These are phyloP conservation scores for Lachnellula arida DNA, from an alignment of 2,329 filamentous ascomycete genomes.

Conservation along the genomic window DNA sequence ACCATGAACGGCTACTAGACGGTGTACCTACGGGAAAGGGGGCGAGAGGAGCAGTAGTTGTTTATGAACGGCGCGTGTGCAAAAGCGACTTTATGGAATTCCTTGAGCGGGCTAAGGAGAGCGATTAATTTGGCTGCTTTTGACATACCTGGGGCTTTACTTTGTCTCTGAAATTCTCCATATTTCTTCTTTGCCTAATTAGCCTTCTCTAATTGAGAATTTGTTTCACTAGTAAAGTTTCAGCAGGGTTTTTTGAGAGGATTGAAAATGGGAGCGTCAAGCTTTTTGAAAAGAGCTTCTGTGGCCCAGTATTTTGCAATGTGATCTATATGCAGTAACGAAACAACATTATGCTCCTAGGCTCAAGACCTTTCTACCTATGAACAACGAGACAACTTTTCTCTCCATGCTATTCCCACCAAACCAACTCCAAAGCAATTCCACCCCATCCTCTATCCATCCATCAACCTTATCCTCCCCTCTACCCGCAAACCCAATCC, in stretches of 20 bases:
- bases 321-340: not conserved
- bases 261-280: slow-evolving; percentile 14
- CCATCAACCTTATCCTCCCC: not conserved
- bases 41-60: slow-evolving; percentile 7
- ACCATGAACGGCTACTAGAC: slow-evolving; percentile 96
- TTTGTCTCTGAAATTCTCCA: slow-evolving; percentile 29
- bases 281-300: not conserved
- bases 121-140: slow-evolving; percentile 20
- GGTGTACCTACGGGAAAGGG: slow-evolving; percentile 8
- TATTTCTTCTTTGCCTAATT: slow-evolving; percentile 34
- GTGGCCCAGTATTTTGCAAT: slow-evolving; percentile 1
- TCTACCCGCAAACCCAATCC: not conserved
- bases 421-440: not conserved
- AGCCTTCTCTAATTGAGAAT: slow-evolving; percentile 33
- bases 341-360: not conserved
- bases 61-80: slow-evolving; percentile 28
- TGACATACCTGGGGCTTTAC: slow-evolving; percentile 24
- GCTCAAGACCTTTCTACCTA: not conserved
- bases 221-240: slow-evolving; percentile 28
- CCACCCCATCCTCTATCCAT: not conserved
- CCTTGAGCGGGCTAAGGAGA: slow-evolving; percentile 29
- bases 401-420: not conserved
- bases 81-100: slow-evolving; percentile 31
- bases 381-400: not conserved
- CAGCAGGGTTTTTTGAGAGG: slow-evolving; percentile 8